A percentile compares a stretch with the other conserved stretches of the same genome.
Evolutionary conservation across 2,329 filamentous ascomycete species (phyloP).

Genomic region (Emergomyces africanus): DNA sequence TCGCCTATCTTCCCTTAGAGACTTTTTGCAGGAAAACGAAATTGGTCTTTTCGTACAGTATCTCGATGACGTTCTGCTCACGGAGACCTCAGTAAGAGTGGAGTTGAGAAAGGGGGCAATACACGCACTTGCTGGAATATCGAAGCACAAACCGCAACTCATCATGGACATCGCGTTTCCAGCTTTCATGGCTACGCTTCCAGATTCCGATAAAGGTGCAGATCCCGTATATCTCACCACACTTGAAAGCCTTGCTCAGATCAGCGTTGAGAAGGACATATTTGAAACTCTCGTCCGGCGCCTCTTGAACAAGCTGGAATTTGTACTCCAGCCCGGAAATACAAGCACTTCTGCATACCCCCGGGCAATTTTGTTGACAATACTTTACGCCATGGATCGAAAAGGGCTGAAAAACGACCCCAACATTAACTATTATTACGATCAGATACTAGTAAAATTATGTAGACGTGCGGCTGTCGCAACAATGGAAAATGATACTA

Average conservation of each 20-base stretch:
- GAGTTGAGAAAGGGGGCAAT: constrained; percentile 48
- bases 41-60: constrained; percentile 43
- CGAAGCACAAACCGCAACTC: constrained; percentile 47
- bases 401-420: constrained; percentile 32
- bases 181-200: constrained; percentile 51
- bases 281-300: constrained; percentile 52
- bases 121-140: constrained; percentile 46
- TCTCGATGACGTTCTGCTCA: constrained; percentile 48
- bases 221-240: constrained; percentile 38
- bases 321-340: constrained; percentile 39
- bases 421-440: constrained; percentile 34
- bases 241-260: constrained; percentile 51
- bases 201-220: constrained; percentile 41
- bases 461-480: constrained; percentile 27
- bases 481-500: constrained; percentile 21
- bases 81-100: constrained; percentile 43
- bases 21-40: constrained; percentile 39
- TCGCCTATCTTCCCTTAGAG: constrained; percentile 32
- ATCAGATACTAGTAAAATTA: constrained; percentile 38
- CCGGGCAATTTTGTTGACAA: constrained; percentile 46
- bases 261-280: constrained; percentile 48
- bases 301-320: constrained; percentile 49
- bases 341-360: constrained; percentile 40
- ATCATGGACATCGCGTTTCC: constrained; percentile 55
- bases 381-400: constrained; percentile 48